Base-by-base conservation (phyloP, 345 rosid genomes). In the Acer negundo region DNA sequence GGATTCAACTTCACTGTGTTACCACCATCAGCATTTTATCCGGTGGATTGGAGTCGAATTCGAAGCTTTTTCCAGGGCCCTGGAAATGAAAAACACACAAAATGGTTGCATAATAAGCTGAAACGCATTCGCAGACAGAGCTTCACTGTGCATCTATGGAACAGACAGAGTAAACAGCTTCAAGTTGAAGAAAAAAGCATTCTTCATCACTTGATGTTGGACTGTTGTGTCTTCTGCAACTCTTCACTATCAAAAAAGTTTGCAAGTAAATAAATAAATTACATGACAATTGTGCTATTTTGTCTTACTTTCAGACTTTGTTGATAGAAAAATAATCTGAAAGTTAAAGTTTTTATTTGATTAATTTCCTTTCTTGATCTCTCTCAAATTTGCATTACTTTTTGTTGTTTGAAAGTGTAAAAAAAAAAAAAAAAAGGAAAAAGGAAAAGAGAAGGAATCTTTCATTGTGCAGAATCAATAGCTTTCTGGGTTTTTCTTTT, bases 21-120 rank as follows among this genome's bases (percentile, higher is more conserved):
- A 89, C 93, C 95, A 7, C 97, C 95, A 3, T 73, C 85, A 4
- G 98, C 95, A 1, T 96, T 94, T 84, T 96, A 96, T 83, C 99
- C 95, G 0, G 96, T 94, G 51, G 84, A 86, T 56, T 96, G 99
- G 99, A 91, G 80, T 19, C 76, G 90, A 72, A 83, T 96, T 73
- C 16, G 23, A n/a, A 82, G 90, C 6, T 65, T 96, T 31, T 96
- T 90, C 76, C 75, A 22, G 35, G 87, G 87, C 12, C 88, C 97
- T 0, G 26, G 80, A 56, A 79, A 79, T 42, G 68, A 77, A 78
- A n/a, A n/a, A 4, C 96, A 91, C 47, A 81, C 93, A 3, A 78
- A 70, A 1, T 87, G 94, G 92, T 69, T 86, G 63, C 63, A 19
- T 2, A 70, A 67, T 3, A 94, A 91, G 85, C 85, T 89, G 13